Percentiles rank a stretch among this genome's conserved stretches.
Conservation (phyloP, 2,329 filamentous ascomycete genomes). For the Ophiostoma quercus region DNA sequence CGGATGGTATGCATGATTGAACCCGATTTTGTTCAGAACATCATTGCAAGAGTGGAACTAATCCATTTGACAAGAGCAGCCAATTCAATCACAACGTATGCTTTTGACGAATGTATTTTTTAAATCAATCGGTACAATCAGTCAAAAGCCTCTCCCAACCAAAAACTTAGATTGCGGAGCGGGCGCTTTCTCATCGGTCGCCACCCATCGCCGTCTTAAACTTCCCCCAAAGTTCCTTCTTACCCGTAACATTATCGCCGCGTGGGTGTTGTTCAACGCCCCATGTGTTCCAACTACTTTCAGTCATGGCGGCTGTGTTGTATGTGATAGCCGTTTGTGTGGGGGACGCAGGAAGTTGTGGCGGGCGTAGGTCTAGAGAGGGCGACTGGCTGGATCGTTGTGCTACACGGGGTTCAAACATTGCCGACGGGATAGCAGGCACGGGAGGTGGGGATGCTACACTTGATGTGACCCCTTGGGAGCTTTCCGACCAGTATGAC, state of each 20-base stretch:
- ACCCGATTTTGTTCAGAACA: too few relatives aligned
- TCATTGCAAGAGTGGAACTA: too few relatives aligned
- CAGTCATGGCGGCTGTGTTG: not conserved
- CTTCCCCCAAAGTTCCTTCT: not conserved
- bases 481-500: slow-evolving; percentile 8
- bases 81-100: too few relatives aligned
- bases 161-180: not conserved
- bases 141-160: too few relatives aligned
- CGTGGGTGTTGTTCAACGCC: not conserved
- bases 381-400: not conserved
- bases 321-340: not conserved
- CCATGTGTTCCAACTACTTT: slow-evolving; percentile 11
- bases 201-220: not conserved
- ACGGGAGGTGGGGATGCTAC: not conserved
- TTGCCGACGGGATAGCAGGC: not conserved
- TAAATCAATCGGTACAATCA: too few relatives aligned
- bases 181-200: not conserved
- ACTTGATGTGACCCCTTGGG: not conserved
- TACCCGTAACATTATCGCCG: not conserved
- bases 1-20: too few relatives aligned
- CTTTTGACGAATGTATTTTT: too few relatives aligned
- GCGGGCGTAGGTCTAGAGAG: not conserved
- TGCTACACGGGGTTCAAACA: not conserved
- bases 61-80: too few relatives aligned
- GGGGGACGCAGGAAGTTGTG: not conserved